A percentile compares a stretch with the other conserved stretches of the same genome.
Conservation (phyloP, 2,329 filamentous ascomycete species). For the Fusarium illudens region DNA sequence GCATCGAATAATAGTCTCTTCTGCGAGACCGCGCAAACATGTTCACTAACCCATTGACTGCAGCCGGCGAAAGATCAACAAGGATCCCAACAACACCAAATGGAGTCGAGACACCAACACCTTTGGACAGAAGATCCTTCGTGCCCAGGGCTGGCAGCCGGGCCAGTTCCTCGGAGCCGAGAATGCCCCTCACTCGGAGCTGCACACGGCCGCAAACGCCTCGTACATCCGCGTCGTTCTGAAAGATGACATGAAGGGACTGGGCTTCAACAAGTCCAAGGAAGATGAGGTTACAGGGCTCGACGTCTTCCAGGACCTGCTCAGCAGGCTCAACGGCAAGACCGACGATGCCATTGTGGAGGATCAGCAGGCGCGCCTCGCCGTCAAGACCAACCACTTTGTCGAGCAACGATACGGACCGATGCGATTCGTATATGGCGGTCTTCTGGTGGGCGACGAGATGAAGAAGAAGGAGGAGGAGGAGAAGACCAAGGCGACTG, state of each 20-base stretch:
- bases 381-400: conserved; percentile 77
- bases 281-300: conserved; percentile 85
- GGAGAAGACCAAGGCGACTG: conserved; percentile 16
- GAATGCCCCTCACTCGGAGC: conserved; percentile 76
- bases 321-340: conserved; percentile 91
- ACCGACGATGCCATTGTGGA: conserved; percentile 75
- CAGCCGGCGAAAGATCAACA: conserved; percentile 73
- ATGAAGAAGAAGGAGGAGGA: conserved; percentile 52
- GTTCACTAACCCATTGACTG: conserved; percentile 15
- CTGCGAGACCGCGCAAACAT: background rate
- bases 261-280: conserved; percentile 81
- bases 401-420: conserved; percentile 78
- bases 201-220: conserved; percentile 81
- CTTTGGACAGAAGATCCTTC: conserved; percentile 91
- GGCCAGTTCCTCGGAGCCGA: conserved; percentile 83
- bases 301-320: conserved; percentile 83
- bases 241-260: conserved; percentile 90
- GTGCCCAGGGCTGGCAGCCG: conserved; percentile 88
- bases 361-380: conserved; percentile 73
- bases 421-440: conserved; percentile 89
- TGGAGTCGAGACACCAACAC: conserved; percentile 85
- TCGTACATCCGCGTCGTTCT: conserved; percentile 85
- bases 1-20: background rate
- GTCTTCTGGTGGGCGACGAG: conserved; percentile 69
- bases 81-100: conserved; percentile 94